Base-by-base conservation (phyloP, 2,329 filamentous ascomycete species). In the Botrytis aclada region DNA sequence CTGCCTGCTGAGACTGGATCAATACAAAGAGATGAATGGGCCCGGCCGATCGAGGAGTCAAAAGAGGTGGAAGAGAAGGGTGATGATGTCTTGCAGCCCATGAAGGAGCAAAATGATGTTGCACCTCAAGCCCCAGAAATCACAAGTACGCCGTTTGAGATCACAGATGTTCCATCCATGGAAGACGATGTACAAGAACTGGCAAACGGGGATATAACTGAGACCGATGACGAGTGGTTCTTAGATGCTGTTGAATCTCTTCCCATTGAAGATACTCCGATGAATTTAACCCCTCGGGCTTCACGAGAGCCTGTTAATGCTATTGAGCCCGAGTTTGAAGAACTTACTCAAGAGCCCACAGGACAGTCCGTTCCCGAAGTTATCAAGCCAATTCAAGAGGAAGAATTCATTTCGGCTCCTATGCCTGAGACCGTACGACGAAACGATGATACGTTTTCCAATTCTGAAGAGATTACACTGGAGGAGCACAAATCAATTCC, bases 371-470 rank as follows among this genome's bases (percentile, higher is more conserved):
- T 29, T 9, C 34, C 47, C 18, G 65, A 56, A 25, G 34, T 22
- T 37, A 22, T 41, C 14, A 41, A 32, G 37, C 16, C 34, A 4
- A 8, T 69, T 29, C 65, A 9, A 9, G 65, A 39, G 7, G 45
- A 54, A 29, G 45, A 56, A 37, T 37, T 18, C 22, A 3, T 16
- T 32, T 25, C 29, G 18, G 16, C 7, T 7, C 63, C 43, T 18
- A 51, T 63, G 3, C 18, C 39, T 70, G 69, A 71, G 4, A 41
- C 43, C n/a, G n/a, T 32, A 71, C 69, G 56, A 29, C 32, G n/a
- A 54, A 64, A 37, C 5, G 60, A 58, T n/a, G 45, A 41, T 56
- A 37, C 41, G 34, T 37, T 32, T 22, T 22, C 69, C 39, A 29
- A 22, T 54, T 54, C 16, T 9, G 34, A 66, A 45, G 37, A 71